Base-by-base conservation (phyloP, 1,284 basidiomycete species). In the Gymnopus androsaceus region DNA sequence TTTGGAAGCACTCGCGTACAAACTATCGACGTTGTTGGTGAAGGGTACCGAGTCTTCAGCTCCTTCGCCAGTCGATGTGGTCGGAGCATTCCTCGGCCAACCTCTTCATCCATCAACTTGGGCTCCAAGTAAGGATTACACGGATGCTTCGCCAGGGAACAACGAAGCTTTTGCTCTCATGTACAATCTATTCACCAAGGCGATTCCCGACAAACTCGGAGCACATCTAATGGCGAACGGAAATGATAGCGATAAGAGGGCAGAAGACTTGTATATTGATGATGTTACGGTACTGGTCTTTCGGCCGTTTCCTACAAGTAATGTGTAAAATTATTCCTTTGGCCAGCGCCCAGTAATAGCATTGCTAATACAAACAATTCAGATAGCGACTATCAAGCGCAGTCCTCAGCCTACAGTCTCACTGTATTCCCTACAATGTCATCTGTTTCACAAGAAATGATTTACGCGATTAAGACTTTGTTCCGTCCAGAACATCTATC, bases 221-320 rank as follows among this genome's bases (percentile, higher is more conserved):
- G 21, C 48, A 38, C 48, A 50, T 17, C 48, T 50, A 28, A 17
- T 6, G 9, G 17, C 21, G 19, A 23, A 34, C 7, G 25, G 14
- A 19, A 15, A 36, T 21, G 19, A 1, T 48, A 14, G 8, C 12
- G 34, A 34, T 28, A n/a, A 37, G 7, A 19, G 15, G 6, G 6
- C 3, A 21, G 48, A 48, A 27, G 46, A 50, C 3, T 38, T 37
- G 19, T 50, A 50, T n/a, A 37, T 50, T 38, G 48, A 50, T 36
- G 48, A 50, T 50, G 36, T 50, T 9, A 50, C 48, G 9, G 48
- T 50, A 3, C 27, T 50, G 3, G 36, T 50, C 1, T 38, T 27
- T 17, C 25, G 34, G 17, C 34, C 23, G 33, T 37, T 36, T n/a
- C n/a, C n/a, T n/a, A n/a, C n/a, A n/a, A n/a, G n/a, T n/a, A n/a